A percentile compares a stretch with the other conserved stretches of the same genome.
These are phyloP conservation scores for Aureobasidium sp. DNA, from an alignment of 2,329 filamentous ascomycete genomes.

Conservation along the genomic window DNA sequence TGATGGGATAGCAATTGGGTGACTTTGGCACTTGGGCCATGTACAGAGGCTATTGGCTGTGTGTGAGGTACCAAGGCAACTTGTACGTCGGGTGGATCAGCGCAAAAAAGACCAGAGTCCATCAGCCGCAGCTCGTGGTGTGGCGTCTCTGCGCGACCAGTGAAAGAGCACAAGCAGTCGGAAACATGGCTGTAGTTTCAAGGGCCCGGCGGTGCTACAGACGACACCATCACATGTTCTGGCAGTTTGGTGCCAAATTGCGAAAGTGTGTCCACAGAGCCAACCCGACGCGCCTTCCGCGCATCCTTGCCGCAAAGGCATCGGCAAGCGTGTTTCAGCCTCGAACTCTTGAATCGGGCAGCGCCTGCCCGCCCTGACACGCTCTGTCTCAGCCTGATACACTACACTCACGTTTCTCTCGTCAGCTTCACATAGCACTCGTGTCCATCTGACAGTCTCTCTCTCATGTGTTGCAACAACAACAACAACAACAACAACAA, in stretches of 20 bases:
- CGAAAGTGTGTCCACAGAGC: not conserved
- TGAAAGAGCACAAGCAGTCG: not conserved
- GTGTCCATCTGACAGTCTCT: too few relatives aligned
- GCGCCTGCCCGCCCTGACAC: not conserved
- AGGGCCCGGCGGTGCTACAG: not conserved
- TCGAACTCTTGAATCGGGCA: not conserved
- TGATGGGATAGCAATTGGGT: not conserved
- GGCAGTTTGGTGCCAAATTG: not conserved
- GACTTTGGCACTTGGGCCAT: not conserved
- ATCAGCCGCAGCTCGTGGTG: slow-evolving; percentile 2
- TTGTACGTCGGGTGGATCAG: too few relatives aligned
- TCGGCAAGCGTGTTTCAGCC: not conserved
- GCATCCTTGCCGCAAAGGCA: not conserved
- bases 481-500: too few relatives aligned
- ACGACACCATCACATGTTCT: not conserved
- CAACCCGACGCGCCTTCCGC: not conserved
- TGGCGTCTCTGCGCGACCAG: slow-evolving; percentile 2
- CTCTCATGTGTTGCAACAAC: too few relatives aligned
- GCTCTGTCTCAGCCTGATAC: slow-evolving; percentile 5
- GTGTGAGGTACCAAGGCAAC: too few relatives aligned
- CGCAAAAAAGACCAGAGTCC: not conserved
- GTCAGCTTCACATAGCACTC: too few relatives aligned
- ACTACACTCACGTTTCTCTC: too few relatives aligned
- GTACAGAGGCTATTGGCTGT: too few relatives aligned
- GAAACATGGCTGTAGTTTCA: slow-evolving; percentile 4